Evolutionary conservation across 441 rosid species (phyloP).

Genomic region (Francoa sonchifolia): DNA sequence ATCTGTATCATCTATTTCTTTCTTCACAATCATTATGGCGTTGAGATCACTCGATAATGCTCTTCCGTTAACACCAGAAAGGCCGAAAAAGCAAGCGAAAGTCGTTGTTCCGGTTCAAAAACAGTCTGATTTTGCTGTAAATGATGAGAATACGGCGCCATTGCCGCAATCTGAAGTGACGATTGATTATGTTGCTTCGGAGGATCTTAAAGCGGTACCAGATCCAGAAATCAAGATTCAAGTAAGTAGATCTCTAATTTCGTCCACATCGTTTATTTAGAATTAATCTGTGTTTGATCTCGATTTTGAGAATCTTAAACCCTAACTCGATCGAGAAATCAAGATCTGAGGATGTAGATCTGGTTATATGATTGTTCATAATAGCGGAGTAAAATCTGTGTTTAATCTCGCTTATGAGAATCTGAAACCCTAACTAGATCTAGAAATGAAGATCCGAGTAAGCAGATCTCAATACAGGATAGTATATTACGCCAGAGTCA

Average conservation of each 20-base stretch:
- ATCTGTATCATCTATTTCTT: no score
- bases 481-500: no score
- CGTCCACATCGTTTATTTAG: neutral
- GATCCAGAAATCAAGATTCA: slow-evolving; percentile 51
- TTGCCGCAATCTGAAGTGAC: slow-evolving; percentile 12
- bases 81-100: slow-evolving; percentile 57
- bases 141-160: slow-evolving; percentile 64
- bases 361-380: no score
- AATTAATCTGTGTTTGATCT: neutral
- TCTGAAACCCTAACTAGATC: no score
- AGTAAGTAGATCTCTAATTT: slow-evolving; percentile 22
- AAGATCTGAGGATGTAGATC: no score
- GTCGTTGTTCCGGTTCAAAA: slow-evolving; percentile 23
- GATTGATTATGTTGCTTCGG: slow-evolving; percentile 58
- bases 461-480: no score
- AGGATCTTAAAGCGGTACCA: slow-evolving; percentile 40
- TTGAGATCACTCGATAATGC: slow-evolving; percentile 74
- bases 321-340: no score
- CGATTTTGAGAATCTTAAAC: no score
- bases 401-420: no score
- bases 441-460: no score
- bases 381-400: no score
- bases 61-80: slow-evolving; percentile 45
- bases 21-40: slow-evolving; percentile 34
- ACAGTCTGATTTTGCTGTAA: slow-evolving; percentile 22